A percentile compares a stretch with the other conserved stretches of the same genome.
Evolutionary conservation across 331 rosid species (phyloP).

Genomic region (Pyracantha coccinea): DNA sequence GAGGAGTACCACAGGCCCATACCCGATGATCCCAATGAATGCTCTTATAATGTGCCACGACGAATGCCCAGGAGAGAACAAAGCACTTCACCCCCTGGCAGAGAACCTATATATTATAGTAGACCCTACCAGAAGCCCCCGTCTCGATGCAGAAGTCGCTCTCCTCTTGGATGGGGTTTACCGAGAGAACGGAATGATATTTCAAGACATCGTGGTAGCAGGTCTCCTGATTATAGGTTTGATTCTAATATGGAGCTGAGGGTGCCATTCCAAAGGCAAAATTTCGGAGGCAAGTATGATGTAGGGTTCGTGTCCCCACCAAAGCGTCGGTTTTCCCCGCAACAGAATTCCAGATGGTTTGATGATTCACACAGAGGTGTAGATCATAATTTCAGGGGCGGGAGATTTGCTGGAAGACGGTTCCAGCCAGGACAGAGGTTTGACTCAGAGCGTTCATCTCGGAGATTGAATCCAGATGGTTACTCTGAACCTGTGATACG

Average conservation of each 20-base stretch:
- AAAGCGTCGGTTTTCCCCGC: conserved; percentile 19
- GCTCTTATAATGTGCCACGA: conserved; percentile 17
- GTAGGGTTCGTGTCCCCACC: conserved; percentile 18
- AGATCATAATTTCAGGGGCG: conserved; percentile 22
- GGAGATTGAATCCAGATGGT: conserved; percentile 18
- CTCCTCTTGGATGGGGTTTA: conserved; percentile 19
- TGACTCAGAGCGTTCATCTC: conserved; percentile 12
- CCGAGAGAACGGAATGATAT: conserved; percentile 13
- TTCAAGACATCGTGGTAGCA: conserved; percentile 19
- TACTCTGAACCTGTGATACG: conserved; percentile 18
- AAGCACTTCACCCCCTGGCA: conserved; percentile 15
- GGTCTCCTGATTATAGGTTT: conserved; percentile 27
- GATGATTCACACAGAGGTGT: conserved; percentile 11
- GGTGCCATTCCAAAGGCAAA: conserved; percentile 24
- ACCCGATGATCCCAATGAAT: conserved; percentile 15
- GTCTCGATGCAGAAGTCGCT: conserved; percentile 30
- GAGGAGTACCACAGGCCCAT: conserved; percentile 18
- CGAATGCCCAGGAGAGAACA: conserved; percentile 27
- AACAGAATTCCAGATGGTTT: conserved; percentile 23
- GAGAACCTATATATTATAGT: conserved; percentile 19
- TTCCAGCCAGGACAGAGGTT: conserved; percentile 21
- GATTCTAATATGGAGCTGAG: conserved; percentile 23
- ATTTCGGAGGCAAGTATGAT: conserved; percentile 18
- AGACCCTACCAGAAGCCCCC: conserved; percentile 21
- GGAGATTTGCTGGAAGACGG: conserved; percentile 18